Evolutionary conservation across 768 basidiomycete genomes (phyloP).

Genomic region (Gautieria morchelliformis): DNA sequence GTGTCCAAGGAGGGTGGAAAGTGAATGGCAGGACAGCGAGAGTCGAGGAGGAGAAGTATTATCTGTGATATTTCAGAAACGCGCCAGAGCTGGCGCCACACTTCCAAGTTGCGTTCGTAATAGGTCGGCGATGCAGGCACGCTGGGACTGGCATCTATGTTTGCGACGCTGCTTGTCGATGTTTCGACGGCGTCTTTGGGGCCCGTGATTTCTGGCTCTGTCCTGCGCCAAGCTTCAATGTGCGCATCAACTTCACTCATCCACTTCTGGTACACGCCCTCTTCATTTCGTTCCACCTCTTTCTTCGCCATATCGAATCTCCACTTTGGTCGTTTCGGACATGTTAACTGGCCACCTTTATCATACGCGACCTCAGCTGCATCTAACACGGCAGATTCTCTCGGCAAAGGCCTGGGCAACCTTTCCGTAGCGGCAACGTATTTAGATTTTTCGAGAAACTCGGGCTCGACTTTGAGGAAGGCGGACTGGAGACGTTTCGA

Average conservation of each 20-base stretch:
- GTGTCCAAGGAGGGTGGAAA: slow-evolving; percentile 68
- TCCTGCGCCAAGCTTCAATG: slow-evolving; percentile 40
- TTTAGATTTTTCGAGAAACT: slow-evolving; percentile 54
- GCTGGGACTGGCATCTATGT: background rate
- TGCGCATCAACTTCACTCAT: slow-evolving; percentile 50
- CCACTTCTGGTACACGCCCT: slow-evolving; percentile 77
- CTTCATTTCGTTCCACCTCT: slow-evolving; percentile 86
- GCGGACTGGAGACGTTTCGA: slow-evolving; percentile 56
- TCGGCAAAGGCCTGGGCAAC: slow-evolving; percentile 48
- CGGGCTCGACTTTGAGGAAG: slow-evolving; percentile 51
- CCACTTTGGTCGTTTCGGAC: slow-evolving; percentile 80
- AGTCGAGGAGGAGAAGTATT: slow-evolving; percentile 79
- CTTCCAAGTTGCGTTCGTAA: slow-evolving; percentile 86
- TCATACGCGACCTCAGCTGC: slow-evolving; percentile 14
- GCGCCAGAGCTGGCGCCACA: slow-evolving; percentile 96
- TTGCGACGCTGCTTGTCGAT: slow-evolving; percentile 5
- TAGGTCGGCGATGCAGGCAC: background rate
- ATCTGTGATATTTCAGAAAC: slow-evolving; percentile 89
- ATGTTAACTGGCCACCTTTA: slow-evolving; percentile 22
- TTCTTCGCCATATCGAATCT: slow-evolving; percentile 76
- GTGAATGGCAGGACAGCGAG: slow-evolving; percentile 82
- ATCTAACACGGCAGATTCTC: slow-evolving; percentile 29
- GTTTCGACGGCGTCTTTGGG: slow-evolving; percentile 11
- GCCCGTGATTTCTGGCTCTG: background rate
- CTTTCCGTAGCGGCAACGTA: slow-evolving; percentile 41